phyloP scores from a whole-genome alignment of 768 basidiomycete genomes.

The Hygrophoropsis aurantiaca region DNA sequence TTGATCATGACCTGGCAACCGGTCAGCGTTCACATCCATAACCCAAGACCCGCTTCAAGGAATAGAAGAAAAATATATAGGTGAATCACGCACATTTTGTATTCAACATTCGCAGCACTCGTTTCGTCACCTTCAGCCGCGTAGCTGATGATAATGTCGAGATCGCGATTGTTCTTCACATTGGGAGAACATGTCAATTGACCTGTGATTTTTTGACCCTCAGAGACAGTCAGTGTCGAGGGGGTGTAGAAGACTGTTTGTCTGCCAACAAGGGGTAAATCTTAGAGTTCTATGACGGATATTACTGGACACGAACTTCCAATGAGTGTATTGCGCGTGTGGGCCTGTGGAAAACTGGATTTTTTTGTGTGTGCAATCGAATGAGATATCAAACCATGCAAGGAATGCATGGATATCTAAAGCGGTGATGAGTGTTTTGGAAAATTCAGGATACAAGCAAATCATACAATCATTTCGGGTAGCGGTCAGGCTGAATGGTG shows the following conservation, averaged over 20 bases:
- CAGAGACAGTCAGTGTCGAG: slow-evolving; percentile 63
- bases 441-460: background rate
- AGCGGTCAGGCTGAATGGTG: slow-evolving; percentile 75
- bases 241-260: slow-evolving; percentile 99
- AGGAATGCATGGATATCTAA: slow-evolving; percentile 96
- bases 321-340: slow-evolving; percentile 94
- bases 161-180: slow-evolving; percentile 88
- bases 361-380: slow-evolving; percentile 94
- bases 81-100: slow-evolving; percentile 79
- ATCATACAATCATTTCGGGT: slow-evolving; percentile 84
- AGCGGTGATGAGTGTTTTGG: slow-evolving; percentile 5
- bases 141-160: slow-evolving; percentile 87
- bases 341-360: slow-evolving; percentile 97
- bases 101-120: slow-evolving; percentile 46
- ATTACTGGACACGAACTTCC: slow-evolving; percentile 70
- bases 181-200: slow-evolving; percentile 82
- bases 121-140: slow-evolving; percentile 34
- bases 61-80: slow-evolving; percentile 24
- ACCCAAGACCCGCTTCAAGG: slow-evolving; percentile 9
- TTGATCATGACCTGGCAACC: slow-evolving; percentile 71
- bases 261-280: slow-evolving; percentile 34
- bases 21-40: slow-evolving; percentile 53
- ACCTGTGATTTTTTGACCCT: slow-evolving; percentile 76
- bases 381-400: slow-evolving; percentile 97
- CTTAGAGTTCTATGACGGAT: background rate